A percentile compares a stretch with the other conserved stretches of the same genome.
phyloP scores from a whole-genome alignment of 192 early-diverging fungal species.

The Umbelopsis vinacea region DNA sequence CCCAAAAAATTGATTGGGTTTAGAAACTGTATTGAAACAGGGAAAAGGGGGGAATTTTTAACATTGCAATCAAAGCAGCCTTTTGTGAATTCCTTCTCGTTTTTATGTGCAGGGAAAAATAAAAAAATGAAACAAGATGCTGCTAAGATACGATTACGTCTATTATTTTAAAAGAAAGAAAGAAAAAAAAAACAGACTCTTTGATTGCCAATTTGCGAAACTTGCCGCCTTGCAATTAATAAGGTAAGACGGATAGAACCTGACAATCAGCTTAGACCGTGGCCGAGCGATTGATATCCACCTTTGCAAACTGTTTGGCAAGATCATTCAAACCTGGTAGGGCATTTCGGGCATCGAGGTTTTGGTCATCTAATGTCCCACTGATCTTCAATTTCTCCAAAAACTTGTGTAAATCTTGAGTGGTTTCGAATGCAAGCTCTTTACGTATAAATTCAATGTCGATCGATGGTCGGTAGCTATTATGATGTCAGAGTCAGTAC shows the following conservation, averaged over 20 bases:
- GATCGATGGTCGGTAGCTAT: constrained; percentile 63
- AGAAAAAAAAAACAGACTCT: no score
- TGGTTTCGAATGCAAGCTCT: constrained; percentile 68
- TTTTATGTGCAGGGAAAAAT: no score
- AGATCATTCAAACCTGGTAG: constrained; percentile 53
- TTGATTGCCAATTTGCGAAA: no score
- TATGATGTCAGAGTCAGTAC: not conserved
- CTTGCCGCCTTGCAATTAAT: not conserved
- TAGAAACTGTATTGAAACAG: not conserved
- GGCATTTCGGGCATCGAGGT: constrained; percentile 65
- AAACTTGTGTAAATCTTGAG: constrained; percentile 55
- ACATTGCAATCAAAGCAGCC: no score
- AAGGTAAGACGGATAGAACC: not conserved
- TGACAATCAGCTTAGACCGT: not conserved
- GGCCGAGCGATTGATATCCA: constrained; percentile 65
- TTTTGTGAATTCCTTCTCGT: no score
- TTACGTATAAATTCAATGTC: constrained; percentile 54
- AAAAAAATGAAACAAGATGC: no score
- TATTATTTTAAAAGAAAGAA: no score
- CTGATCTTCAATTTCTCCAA: constrained; percentile 42
- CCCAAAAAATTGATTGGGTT: not conserved
- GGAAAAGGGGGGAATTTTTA: not conserved
- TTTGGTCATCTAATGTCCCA: constrained; percentile 31
- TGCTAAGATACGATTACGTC: no score
- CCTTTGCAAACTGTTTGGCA: constrained; percentile 61